A percentile compares a stretch with the other conserved stretches of the same genome.
Conservation (phyloP, 2,329 filamentous ascomycete genomes). For the Triangularia setosa region DNA sequence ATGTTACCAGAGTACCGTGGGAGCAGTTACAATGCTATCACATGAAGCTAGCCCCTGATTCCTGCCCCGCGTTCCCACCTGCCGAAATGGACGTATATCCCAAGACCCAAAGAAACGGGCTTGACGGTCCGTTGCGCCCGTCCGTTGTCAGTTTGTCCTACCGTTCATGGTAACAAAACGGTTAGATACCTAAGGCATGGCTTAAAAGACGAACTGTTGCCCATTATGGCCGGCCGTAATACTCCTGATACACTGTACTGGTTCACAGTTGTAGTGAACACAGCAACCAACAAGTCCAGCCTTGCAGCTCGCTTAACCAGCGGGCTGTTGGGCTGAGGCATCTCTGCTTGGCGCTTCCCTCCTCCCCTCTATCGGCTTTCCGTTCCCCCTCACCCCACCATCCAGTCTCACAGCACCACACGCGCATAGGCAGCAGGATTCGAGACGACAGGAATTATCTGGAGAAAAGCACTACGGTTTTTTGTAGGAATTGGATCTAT, state of each 20-base stretch:
- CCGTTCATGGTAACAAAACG: neutral
- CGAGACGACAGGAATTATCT: conserved; percentile 2
- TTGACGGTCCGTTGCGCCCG: neutral
- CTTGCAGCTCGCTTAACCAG: neutral
- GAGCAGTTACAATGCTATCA: neutral
- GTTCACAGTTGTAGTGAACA: neutral
- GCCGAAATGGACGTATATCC: neutral
- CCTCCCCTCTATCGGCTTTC: neutral
- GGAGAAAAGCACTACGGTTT: neutral
- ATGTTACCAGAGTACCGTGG: neutral
- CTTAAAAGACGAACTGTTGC: neutral
- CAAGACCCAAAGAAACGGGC: neutral
- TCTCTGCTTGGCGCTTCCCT: neutral
- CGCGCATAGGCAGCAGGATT: conserved; percentile 16
- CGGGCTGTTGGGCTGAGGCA: neutral
- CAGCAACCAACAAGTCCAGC: neutral
- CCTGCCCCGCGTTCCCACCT: neutral
- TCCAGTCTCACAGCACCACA: neutral
- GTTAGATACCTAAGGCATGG: neutral
- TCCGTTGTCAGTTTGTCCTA: neutral
- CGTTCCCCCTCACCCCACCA: neutral
- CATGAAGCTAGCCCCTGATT: neutral
- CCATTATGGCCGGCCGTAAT: neutral
- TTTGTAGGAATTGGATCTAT: neutral
- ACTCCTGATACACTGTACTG: neutral